phyloP scores from a whole-genome alignment of 108 stramenopile species.

The Parietichytrium sp. region DNA sequence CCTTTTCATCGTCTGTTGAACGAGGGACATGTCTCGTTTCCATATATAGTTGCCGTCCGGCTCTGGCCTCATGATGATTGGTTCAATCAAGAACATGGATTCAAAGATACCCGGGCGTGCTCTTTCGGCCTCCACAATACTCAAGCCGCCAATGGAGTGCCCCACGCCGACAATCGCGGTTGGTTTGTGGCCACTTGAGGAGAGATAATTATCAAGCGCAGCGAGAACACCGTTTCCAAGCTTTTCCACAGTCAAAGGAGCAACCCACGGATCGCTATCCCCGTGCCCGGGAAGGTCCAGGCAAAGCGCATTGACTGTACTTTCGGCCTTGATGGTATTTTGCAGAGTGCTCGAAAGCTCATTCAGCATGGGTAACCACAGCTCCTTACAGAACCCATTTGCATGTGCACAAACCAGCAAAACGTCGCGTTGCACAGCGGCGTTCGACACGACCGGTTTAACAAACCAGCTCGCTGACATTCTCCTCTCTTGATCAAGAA shows the following conservation, averaged over 20 bases:
- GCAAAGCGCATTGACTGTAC: not conserved
- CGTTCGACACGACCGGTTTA: too few relatives aligned
- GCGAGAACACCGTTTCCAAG: not conserved
- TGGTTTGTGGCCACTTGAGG: not conserved
- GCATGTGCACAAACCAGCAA: slow-evolving; percentile 8
- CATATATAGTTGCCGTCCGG: not conserved
- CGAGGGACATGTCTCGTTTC: not conserved
- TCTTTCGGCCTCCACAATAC: not conserved
- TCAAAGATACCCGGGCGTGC: not conserved
- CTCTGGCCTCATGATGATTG: slow-evolving; percentile 1
- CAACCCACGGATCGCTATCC: not conserved
- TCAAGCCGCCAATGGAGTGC: not conserved
- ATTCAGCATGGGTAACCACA: slow-evolving; percentile 21
- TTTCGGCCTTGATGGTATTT: not conserved
- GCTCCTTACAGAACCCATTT: slow-evolving; percentile 36
- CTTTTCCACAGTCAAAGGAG: not conserved
- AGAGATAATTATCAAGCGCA: not conserved
- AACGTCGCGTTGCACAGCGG: not conserved
- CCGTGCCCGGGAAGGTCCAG: slow-evolving; percentile 23
- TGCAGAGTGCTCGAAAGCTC: not conserved
- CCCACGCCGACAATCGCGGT: not conserved
- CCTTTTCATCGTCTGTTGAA: not conserved
- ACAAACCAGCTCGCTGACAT: too few relatives aligned
- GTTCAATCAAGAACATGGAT: slow-evolving; percentile 21
- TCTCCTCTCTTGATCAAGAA: too few relatives aligned